A percentile compares a stretch with the other conserved stretches of the same genome.
Conservation (phyloP, 2,329 filamentous ascomycete species). For the Ophiostoma australiae region DNA sequence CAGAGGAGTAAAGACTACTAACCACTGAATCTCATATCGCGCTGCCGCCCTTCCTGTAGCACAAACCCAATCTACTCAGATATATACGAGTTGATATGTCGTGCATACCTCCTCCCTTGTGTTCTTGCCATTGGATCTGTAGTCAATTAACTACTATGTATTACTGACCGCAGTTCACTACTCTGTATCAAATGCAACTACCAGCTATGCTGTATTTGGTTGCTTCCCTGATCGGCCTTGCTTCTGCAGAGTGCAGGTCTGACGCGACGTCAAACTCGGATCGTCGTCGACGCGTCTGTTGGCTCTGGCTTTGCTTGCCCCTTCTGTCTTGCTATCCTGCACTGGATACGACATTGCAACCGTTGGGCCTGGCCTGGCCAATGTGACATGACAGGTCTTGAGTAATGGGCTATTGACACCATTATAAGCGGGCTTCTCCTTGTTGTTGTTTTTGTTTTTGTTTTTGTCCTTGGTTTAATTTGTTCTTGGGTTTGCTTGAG, state of each 20-base stretch:
- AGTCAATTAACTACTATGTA: no score
- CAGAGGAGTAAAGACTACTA: not conserved
- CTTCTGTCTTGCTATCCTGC: not conserved
- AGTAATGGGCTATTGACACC: not conserved
- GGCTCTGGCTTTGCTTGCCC: not conserved
- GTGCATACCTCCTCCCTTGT: not conserved
- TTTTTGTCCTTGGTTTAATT: not conserved
- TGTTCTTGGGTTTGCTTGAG: not conserved
- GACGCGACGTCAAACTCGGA: not conserved
- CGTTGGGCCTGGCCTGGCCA: not conserved
- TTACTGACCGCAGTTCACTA: not conserved
- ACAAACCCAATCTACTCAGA: not conserved
- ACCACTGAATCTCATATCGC: not conserved
- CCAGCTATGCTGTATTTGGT: not conserved
- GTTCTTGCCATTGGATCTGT: not conserved
- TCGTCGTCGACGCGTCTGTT: not conserved
- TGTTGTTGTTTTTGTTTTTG: not conserved
- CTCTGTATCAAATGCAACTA: not conserved
- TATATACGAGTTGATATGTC: not conserved
- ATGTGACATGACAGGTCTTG: conserved; percentile 4
- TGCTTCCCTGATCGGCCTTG: conserved; percentile 4
- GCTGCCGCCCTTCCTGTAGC: not conserved
- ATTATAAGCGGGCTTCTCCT: not conserved
- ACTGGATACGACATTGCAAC: conserved; percentile 6
- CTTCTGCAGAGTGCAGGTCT: not conserved